These are phyloP conservation scores for Pleurotus eryngii DNA, from an alignment of 768 basidiomycete genomes.

Conservation along the genomic window DNA sequence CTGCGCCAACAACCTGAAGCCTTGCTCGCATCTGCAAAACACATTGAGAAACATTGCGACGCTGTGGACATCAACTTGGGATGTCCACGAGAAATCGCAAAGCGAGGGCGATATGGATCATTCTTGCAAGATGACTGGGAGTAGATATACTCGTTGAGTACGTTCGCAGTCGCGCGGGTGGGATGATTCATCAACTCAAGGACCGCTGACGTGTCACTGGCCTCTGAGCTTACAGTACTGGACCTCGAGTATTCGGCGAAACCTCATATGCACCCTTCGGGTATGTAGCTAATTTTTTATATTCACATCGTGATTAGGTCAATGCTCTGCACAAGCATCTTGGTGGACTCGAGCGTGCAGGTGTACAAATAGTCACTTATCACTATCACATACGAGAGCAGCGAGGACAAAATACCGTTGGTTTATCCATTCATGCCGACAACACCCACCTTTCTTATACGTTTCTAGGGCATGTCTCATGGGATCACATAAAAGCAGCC, in stretches of 20 bases:
- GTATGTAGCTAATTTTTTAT: too few relatives aligned
- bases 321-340: too few relatives aligned
- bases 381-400: slow-evolving; percentile 93
- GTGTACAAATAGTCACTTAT: slow-evolving; percentile 92
- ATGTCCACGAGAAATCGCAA: slow-evolving; percentile 96
- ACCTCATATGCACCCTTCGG: too few relatives aligned
- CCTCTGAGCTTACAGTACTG: too few relatives aligned
- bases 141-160: slow-evolving; percentile 75
- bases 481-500: slow-evolving; percentile 86
- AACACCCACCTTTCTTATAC: not conserved
- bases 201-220: too few relatives aligned
- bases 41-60: slow-evolving; percentile 79
- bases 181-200: not conserved
- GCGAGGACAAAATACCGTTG: slow-evolving; percentile 76
- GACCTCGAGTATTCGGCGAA: too few relatives aligned
- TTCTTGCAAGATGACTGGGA: slow-evolving; percentile 97
- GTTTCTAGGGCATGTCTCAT: slow-evolving; percentile 78
- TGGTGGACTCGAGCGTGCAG: slow-evolving; percentile 77
- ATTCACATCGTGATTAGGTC: too few relatives aligned
- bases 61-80: slow-evolving; percentile 94
- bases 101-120: slow-evolving; percentile 80
- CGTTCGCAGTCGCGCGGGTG: slow-evolving; percentile 19
- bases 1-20: slow-evolving; percentile 83
- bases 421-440: slow-evolving; percentile 15
- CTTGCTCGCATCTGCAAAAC: slow-evolving; percentile 73